Conservation (phyloP, 164 flowering plant genomes). For the Vitis cinerea region DNA sequence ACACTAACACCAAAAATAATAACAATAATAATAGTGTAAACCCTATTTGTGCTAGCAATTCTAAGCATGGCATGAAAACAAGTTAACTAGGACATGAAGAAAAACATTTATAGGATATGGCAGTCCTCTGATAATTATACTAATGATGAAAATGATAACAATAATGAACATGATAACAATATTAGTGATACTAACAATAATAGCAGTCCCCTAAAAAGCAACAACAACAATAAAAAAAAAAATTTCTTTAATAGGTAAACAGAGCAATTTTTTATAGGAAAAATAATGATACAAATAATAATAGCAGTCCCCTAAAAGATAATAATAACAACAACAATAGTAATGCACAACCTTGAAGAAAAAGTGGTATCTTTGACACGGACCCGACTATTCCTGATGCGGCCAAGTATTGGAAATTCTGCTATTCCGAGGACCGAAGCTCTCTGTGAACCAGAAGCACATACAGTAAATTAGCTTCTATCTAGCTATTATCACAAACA, state of each 20-base stretch:
- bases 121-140: too few species aligned
- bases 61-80: too few species aligned
- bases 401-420: slow-evolving; percentile 92
- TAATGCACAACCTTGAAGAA: slow-evolving; percentile 71
- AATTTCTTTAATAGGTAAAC: not conserved
- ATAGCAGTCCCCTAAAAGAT: too few species aligned
- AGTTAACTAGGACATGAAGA: too few species aligned
- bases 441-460: slow-evolving; percentile 49
- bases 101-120: too few species aligned
- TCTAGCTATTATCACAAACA: not conserved
- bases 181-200: not conserved
- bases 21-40: not conserved
- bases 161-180: too few species aligned
- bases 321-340: not conserved
- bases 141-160: too few species aligned
- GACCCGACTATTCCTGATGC: slow-evolving; percentile 79
- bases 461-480: slow-evolving; percentile 3
- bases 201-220: not conserved
- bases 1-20: not conserved
- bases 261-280: not conserved
- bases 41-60: too few species aligned
- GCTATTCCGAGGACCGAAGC: slow-evolving; percentile 74
- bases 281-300: not conserved
- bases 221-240: not conserved
- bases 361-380: slow-evolving; percentile 85